These are phyloP conservation scores for Bombardia bombarda DNA, from an alignment of 495 filamentous ascomycete species.

Conservation along the genomic window DNA sequence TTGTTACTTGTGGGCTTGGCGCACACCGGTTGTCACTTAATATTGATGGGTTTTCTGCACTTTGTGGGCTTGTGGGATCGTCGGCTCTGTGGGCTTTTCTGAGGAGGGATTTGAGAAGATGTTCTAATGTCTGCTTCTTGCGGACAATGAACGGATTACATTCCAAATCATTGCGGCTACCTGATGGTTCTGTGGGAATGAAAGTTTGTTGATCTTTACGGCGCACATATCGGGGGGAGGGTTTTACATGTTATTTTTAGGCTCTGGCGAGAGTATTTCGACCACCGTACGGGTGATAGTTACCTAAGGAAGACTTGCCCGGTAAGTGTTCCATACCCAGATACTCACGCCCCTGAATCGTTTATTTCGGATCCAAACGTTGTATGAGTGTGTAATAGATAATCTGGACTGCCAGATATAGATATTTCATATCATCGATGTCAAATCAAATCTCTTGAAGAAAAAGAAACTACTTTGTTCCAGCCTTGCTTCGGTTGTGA, in stretches of 20 bases:
- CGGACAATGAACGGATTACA: neutral
- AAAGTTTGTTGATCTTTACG: constrained; percentile 7
- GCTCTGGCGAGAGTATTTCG: neutral
- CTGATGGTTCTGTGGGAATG: constrained; percentile 20
- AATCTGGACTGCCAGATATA: neutral
- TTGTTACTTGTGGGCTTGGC: constrained; percentile 14
- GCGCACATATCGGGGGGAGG: neutral
- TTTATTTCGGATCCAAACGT: neutral
- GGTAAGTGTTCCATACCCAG: constrained; percentile 9
- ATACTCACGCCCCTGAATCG: neutral
- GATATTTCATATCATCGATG: neutral
- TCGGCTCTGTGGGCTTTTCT: constrained; percentile 34
- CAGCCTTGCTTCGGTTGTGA: no score
- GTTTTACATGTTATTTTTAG: neutral
- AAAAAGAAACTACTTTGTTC: no score
- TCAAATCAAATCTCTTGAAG: no score
- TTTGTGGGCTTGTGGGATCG: constrained; percentile 38
- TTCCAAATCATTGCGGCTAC: constrained; percentile 5
- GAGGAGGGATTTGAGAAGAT: constrained; percentile 5
- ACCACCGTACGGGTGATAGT: constrained; percentile 6
- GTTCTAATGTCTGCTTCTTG: neutral
- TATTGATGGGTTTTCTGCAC: constrained; percentile 20
- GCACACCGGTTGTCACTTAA: no score
- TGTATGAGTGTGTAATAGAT: constrained; percentile 1
- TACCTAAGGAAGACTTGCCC: constrained; percentile 3